Evolutionary conservation across 108 stramenopile genomes (phyloP).

Genomic region (Discostella stelligeroides): DNA sequence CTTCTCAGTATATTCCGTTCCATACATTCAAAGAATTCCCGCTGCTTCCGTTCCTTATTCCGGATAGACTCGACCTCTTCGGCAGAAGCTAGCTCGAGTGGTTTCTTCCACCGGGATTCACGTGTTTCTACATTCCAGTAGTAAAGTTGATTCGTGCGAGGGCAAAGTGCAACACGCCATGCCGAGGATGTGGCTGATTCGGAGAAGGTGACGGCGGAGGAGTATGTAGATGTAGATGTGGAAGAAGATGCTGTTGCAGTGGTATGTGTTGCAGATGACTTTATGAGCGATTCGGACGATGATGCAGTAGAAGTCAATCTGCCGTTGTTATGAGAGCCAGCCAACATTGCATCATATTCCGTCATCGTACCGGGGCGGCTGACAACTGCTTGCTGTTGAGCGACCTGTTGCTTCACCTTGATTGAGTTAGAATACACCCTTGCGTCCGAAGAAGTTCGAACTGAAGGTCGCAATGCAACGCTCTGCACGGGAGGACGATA

Average conservation of each 20-base stretch:
- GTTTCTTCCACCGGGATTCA: conserved; percentile 96
- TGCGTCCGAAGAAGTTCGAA: background rate
- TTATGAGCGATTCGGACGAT: background rate
- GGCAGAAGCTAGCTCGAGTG: conserved; percentile 66
- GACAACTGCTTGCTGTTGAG: background rate
- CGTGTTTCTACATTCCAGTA: conserved; percentile 90
- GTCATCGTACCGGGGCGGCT: background rate
- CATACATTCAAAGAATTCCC: conserved; percentile 90
- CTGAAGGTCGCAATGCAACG: background rate
- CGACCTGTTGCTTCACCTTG: too few relatives aligned
- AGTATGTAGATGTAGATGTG: background rate
- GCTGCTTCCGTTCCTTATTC: conserved; percentile 72
- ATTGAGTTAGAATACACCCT: background rate
- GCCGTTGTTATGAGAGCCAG: background rate
- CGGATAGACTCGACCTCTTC: conserved; percentile 66
- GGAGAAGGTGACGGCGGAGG: background rate
- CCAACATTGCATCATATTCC: background rate
- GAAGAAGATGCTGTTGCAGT: background rate
- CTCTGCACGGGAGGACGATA: background rate
- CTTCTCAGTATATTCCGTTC: conserved; percentile 79
- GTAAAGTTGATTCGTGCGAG: conserved; percentile 80
- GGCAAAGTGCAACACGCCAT: conserved; percentile 82
- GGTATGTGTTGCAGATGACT: too few relatives aligned
- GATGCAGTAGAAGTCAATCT: background rate
- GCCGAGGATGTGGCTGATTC: conserved; percentile 1